Evolutionary conservation across 306 rosid species (phyloP).

Genomic region (Prunus mume): DNA sequence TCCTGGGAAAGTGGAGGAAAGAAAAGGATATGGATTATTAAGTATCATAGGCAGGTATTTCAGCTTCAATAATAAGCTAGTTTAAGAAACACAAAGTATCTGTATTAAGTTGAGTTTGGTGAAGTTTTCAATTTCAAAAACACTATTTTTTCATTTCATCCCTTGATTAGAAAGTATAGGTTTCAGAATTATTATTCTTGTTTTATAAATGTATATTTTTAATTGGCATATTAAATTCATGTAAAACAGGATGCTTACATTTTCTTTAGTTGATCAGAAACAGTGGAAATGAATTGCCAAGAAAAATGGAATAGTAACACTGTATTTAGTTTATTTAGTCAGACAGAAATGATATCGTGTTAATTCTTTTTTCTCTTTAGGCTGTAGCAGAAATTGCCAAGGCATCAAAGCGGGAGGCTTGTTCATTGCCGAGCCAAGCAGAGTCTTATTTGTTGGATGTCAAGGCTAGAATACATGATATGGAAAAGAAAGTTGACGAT

Average conservation of each 20-base stretch:
- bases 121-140: no score
- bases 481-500: conserved; percentile 23
- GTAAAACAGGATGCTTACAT: background rate
- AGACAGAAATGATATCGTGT: background rate
- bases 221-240: background rate
- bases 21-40: background rate
- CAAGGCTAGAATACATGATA: conserved; percentile 44
- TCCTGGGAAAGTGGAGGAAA: background rate
- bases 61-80: no score
- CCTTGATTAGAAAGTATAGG: background rate
- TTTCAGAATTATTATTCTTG: background rate
- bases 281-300: background rate
- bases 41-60: background rate
- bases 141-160: no score
- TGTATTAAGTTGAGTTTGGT: no score
- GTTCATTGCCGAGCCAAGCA: conserved; percentile 56
- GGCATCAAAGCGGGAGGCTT: conserved; percentile 78
- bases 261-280: background rate
- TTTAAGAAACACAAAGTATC: no score
- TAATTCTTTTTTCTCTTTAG: conserved; percentile 33
- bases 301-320: background rate
- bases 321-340: background rate
- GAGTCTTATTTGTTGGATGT: conserved; percentile 59
- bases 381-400: conserved; percentile 79
- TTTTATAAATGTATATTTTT: background rate